These are phyloP conservation scores for Pseudognaphalium luteoalbum DNA, from an alignment of 129 eudicot species.

Conservation along the genomic window DNA sequence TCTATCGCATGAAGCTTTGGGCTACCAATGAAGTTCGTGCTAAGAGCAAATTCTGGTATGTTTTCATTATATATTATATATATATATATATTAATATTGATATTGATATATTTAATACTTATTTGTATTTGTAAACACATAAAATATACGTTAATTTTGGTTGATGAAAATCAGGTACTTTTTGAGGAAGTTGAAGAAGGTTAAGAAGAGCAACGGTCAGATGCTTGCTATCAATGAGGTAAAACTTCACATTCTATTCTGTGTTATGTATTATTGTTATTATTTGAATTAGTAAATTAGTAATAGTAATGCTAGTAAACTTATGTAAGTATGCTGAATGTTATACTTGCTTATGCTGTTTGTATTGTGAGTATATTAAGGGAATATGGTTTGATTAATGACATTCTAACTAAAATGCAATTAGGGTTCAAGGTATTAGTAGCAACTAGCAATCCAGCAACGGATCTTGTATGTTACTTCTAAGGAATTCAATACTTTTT, in stretches of 20 bases:
- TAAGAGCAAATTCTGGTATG: constrained; percentile 86
- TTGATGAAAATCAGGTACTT: constrained; percentile 59
- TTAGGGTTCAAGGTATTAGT: neutral
- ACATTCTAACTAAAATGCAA: too few relatives aligned
- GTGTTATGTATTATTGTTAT: neutral
- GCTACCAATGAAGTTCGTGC: constrained; percentile 97
- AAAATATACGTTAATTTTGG: constrained; percentile 9
- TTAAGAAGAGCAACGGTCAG: constrained; percentile 95
- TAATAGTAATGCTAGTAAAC: neutral
- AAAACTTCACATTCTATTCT: neutral
- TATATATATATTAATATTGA: neutral
- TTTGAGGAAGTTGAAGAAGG: constrained; percentile 93
- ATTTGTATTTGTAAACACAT: neutral
- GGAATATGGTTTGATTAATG: neutral
- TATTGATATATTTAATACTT: neutral
- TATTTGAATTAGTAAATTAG: neutral
- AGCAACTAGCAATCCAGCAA: too few relatives aligned
- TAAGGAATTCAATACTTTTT: too few relatives aligned
- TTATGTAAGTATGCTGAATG: neutral
- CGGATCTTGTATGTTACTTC: too few relatives aligned
- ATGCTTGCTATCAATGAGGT: constrained; percentile 99
- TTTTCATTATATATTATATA: too few relatives aligned
- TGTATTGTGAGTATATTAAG: too few relatives aligned
- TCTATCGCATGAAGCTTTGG: constrained; percentile 97
- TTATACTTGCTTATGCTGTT: neutral